Conservation (phyloP, 2,329 filamentous ascomycete genomes). For the Dactylonectria estremocensis region DNA sequence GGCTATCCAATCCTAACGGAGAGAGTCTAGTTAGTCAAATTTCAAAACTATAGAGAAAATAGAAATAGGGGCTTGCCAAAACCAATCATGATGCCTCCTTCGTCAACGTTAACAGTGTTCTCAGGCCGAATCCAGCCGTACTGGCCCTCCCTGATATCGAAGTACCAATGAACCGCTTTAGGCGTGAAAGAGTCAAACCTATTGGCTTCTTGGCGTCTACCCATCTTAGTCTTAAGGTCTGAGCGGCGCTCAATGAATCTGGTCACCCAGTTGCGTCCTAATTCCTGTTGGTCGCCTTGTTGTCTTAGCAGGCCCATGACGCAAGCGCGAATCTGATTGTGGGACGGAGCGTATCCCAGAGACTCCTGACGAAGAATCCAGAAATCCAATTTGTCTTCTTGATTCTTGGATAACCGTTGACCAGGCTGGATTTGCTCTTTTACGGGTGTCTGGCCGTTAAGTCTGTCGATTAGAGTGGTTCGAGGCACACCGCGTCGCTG, state of each 20-base stretch:
- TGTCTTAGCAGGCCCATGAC: not conserved
- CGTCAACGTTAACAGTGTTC: constrained; percentile 3
- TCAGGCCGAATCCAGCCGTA: not conserved
- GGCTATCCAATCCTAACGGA: not conserved
- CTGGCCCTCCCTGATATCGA: not conserved
- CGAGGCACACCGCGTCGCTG: not conserved
- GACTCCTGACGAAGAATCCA: constrained; percentile 3
- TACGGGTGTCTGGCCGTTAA: not conserved
- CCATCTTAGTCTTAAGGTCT: too few species aligned
- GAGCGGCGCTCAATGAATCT: too few species aligned
- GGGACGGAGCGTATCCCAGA: not conserved
- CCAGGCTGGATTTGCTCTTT: not conserved
- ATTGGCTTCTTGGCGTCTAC: too few species aligned
- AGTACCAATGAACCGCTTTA: too few species aligned
- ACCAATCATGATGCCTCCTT: constrained; percentile 2
- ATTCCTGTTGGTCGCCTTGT: not conserved
- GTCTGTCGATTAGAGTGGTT: not conserved
- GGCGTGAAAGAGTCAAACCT: too few species aligned
- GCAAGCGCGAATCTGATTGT: not conserved
- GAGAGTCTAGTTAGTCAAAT: not conserved
- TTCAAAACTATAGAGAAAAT: not conserved
- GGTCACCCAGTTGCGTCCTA: too few species aligned
- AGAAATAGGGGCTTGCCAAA: not conserved
- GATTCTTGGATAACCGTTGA: not conserved
- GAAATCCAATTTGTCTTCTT: not conserved